phyloP scores from a whole-genome alignment of 1,284 basidiomycete species.

The Coniferiporia sulphurascens region DNA sequence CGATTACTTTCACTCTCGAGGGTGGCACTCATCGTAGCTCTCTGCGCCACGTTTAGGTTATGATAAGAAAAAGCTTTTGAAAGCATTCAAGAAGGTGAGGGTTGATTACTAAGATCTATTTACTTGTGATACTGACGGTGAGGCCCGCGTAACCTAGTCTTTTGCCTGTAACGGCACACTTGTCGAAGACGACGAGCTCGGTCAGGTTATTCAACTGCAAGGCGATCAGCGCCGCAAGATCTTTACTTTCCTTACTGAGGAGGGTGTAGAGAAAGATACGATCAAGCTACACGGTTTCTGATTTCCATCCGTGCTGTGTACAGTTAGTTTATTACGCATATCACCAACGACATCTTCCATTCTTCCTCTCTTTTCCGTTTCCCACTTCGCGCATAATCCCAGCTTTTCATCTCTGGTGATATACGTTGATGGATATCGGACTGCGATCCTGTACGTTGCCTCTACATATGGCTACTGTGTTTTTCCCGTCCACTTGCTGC shows the following conservation, averaged over 20 bases:
- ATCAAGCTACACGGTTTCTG: conserved; percentile 90
- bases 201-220: conserved; percentile 98
- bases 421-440: neutral
- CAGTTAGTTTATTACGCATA: no score
- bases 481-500: neutral
- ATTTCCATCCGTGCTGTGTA: conserved; percentile 19
- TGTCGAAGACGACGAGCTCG: conserved; percentile 95
- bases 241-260: conserved; percentile 77
- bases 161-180: conserved; percentile 99
- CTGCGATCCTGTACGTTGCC: neutral
- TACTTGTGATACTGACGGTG: neutral
- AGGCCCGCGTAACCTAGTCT: conserved; percentile 51
- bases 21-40: neutral
- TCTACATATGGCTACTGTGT: neutral
- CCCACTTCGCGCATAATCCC: neutral
- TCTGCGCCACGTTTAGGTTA: conserved; percentile 65
- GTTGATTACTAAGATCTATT: neutral
- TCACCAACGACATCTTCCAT: neutral
- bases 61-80: conserved; percentile 97
- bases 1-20: conserved; percentile 2
- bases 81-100: conserved; percentile 94
- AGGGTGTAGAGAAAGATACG: conserved; percentile 65
- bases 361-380: neutral
- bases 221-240: conserved; percentile 97
- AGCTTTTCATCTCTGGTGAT: neutral